Evolutionary conservation across 2,329 filamentous ascomycete species (phyloP).

Genomic region (Penicillium sp.): DNA sequence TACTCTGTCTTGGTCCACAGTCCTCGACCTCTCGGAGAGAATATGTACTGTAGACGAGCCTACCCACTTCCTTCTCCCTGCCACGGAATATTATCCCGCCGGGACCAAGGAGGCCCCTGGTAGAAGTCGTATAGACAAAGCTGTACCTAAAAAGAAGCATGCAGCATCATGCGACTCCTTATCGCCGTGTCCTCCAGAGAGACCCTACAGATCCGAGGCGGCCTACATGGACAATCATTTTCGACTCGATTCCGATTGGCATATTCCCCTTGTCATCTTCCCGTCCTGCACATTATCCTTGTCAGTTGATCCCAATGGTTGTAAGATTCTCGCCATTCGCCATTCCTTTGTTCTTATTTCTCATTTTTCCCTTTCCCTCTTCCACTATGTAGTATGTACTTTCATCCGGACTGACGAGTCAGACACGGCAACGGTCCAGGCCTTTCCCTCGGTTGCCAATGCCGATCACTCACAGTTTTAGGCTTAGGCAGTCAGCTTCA

Average conservation of each 20-base stretch:
- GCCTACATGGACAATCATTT: slow-evolving; percentile 7
- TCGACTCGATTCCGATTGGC: slow-evolving; percentile 9
- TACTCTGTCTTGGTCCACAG: background rate
- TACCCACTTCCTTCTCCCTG: slow-evolving; percentile 3
- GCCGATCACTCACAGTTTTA: slow-evolving; percentile 1
- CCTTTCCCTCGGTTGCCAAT: slow-evolving; percentile 2
- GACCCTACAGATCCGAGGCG: slow-evolving; percentile 5
- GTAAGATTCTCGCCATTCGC: background rate
- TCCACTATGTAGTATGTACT: background rate
- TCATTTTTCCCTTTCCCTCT: background rate
- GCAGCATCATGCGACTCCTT: slow-evolving; percentile 12
- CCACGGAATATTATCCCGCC: background rate
- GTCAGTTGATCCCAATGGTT: background rate
- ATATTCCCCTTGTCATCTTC: slow-evolving; percentile 10
- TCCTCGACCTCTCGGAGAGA: background rate
- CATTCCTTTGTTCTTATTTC: slow-evolving; percentile 5
- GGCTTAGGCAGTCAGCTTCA: slow-evolving; percentile 10
- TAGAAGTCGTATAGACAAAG: slow-evolving; percentile 1
- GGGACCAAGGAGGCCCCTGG: slow-evolving; percentile 16
- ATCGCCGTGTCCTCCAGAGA: background rate
- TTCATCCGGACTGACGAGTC: slow-evolving; percentile 5
- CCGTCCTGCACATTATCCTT: slow-evolving; percentile 11
- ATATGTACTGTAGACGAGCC: slow-evolving; percentile 7
- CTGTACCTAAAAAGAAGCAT: background rate
- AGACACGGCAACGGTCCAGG: slow-evolving; percentile 4